phyloP scores from a whole-genome alignment of 257 asterid genomes.

The Nicotiana paniculata region DNA sequence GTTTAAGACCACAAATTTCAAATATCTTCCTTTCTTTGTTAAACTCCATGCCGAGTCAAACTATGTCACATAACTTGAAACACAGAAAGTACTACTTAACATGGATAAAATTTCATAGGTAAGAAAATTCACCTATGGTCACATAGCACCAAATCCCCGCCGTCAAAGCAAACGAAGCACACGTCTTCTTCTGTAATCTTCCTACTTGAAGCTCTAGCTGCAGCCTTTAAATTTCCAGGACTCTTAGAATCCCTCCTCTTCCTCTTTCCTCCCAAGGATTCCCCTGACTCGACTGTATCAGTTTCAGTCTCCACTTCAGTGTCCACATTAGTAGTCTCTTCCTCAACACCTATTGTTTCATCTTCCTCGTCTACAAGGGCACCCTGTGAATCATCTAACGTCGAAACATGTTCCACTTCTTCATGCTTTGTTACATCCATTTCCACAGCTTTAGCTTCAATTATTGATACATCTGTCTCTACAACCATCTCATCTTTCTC shows the following conservation, averaged over 20 bases:
- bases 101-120: neutral
- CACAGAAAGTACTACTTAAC: too few relatives aligned
- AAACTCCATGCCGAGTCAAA: too few relatives aligned
- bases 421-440: constrained; percentile 13
- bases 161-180: constrained; percentile 97
- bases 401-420: constrained; percentile 15
- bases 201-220: constrained; percentile 39
- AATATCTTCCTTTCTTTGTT: too few relatives aligned
- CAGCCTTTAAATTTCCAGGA: constrained; percentile 33
- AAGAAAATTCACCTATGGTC: constrained; percentile 60
- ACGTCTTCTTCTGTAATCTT: constrained; percentile 76
- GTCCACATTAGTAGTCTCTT: constrained; percentile 40
- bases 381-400: too few relatives aligned
- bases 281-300: constrained; percentile 50
- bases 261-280: constrained; percentile 54
- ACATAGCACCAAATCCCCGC: constrained; percentile 87
- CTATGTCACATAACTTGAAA: too few relatives aligned
- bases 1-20: too few relatives aligned
- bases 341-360: constrained; percentile 38
- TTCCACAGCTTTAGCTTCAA: constrained; percentile 11
- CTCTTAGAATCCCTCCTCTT: constrained; percentile 56
- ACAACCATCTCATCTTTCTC: neutral
- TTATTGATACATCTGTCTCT: neutral
- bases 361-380: neutral
- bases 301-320: constrained; percentile 72